phyloP scores from a whole-genome alignment of 2,329 filamentous ascomycete species.

The Paraphaeosphaeria minitans region DNA sequence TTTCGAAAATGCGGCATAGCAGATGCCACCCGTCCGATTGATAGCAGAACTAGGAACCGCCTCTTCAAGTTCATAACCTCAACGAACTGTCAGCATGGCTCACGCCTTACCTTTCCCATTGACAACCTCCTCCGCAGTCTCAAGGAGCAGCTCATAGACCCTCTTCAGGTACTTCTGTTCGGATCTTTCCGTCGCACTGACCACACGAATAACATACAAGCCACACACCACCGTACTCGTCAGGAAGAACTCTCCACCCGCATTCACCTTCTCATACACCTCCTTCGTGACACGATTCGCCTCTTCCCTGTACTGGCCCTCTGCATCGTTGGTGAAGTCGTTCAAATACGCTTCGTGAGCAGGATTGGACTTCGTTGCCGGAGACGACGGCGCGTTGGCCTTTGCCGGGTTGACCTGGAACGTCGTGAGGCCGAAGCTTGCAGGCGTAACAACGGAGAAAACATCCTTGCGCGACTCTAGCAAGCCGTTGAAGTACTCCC shows the following conservation, averaged over 20 bases:
- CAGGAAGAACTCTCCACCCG: constrained; percentile 77
- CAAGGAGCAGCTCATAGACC: constrained; percentile 76
- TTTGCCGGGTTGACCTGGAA: constrained; percentile 60
- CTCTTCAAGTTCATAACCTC: too few species aligned
- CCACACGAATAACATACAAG: constrained; percentile 78
- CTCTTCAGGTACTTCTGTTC: constrained; percentile 74
- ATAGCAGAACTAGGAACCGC: too few species aligned
- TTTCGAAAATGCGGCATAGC: too few species aligned
- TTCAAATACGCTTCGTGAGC: constrained; percentile 40
- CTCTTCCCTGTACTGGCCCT: constrained; percentile 54
- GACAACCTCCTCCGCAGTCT: constrained; percentile 61
- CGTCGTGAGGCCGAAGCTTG: constrained; percentile 81
- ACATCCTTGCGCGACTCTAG: constrained; percentile 67
- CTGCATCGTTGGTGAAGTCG: constrained; percentile 41
- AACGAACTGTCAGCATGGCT: too few species aligned
- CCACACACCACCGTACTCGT: constrained; percentile 77
- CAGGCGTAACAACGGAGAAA: constrained; percentile 75
- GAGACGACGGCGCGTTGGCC: constrained; percentile 9
- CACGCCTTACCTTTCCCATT: constrained; percentile 7
- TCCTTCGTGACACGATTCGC: constrained; percentile 72
- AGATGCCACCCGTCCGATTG: too few species aligned
- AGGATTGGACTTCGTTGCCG: constrained; percentile 32
- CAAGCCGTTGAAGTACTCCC: constrained; percentile 70
- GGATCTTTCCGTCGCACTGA: constrained; percentile 71
- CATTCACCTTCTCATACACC: constrained; percentile 77